Conservation (phyloP, 139 green algal genomes). For the Coelastrella sp. region DNA sequence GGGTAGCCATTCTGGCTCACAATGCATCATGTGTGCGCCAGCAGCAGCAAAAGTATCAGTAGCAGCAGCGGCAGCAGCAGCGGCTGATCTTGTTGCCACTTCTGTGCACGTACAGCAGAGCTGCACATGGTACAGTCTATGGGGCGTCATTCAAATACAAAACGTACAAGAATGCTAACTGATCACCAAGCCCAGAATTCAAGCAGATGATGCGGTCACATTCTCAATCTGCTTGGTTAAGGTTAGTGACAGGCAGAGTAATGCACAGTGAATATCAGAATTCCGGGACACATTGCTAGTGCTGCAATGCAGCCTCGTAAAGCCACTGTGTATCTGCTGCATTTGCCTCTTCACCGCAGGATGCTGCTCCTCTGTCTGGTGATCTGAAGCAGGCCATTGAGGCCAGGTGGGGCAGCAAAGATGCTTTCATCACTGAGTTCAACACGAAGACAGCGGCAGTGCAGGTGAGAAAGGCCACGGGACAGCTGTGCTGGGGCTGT, state of each 20-base stretch:
- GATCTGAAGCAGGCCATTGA: slow-evolving; percentile 85
- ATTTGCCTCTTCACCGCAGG: slow-evolving; percentile 60
- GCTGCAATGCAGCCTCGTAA: neutral
- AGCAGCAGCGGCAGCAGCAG: neutral
- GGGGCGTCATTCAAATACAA: too few species aligned
- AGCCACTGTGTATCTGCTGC: neutral
- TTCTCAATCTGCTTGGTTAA: too few species aligned
- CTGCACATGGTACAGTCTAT: too few species aligned
- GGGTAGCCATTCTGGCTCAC: neutral
- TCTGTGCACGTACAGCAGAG: too few species aligned
- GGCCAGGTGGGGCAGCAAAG: slow-evolving; percentile 90
- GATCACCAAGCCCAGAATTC: too few species aligned
- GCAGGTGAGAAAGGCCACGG: slow-evolving; percentile 62
- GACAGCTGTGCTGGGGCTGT: too few species aligned
- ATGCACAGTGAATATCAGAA: too few species aligned
- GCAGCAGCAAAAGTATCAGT: neutral
- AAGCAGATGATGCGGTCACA: too few species aligned
- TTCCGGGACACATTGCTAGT: too few species aligned
- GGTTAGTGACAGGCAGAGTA: too few species aligned
- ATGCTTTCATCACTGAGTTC: slow-evolving; percentile 84
- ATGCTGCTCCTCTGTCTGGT: slow-evolving; percentile 82
- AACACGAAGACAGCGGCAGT: slow-evolving; percentile 83
- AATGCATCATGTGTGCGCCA: neutral
- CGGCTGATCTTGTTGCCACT: too few species aligned
- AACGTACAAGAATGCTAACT: too few species aligned